phyloP scores from a whole-genome alignment of 202 grass and related monocot genomes.

The Bolboschoenoplectus hybrid region DNA sequence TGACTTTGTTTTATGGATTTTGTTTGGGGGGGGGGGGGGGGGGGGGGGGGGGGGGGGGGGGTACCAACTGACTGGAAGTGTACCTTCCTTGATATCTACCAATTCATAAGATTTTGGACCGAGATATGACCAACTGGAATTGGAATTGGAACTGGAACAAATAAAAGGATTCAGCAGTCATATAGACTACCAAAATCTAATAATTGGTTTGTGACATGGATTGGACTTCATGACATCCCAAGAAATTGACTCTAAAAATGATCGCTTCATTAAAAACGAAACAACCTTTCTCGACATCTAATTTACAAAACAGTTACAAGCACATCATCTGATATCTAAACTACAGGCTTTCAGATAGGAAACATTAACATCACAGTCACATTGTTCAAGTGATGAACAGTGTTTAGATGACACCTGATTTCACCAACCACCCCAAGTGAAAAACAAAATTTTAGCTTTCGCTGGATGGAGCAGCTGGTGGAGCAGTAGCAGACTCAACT shows the following conservation, averaged over 20 bases:
- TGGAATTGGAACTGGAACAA: not conserved
- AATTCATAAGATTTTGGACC: not conserved
- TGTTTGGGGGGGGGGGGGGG: no score
- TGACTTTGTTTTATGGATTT: no score
- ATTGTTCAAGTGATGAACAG: not conserved
- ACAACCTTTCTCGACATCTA: not conserved
- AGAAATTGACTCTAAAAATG: not conserved
- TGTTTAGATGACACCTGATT: not conserved
- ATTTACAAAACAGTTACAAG: not conserved
- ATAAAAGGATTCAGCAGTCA: not conserved
- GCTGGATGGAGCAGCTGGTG: not conserved
- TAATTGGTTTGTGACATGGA: not conserved
- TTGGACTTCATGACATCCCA: not conserved
- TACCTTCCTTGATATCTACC: not conserved
- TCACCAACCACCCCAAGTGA: not conserved
- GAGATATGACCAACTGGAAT: not conserved
- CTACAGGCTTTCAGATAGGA: constrained; percentile 8
- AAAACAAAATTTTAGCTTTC: constrained; percentile 36
- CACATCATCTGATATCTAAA: not conserved
- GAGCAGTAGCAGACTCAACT: constrained; percentile 40
- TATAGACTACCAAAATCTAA: not conserved
- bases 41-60: no score
- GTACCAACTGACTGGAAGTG: no score
- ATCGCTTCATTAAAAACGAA: not conserved
- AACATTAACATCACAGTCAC: not conserved